Percentiles rank a stretch among this genome's conserved stretches.
Evolutionary conservation across 352 stramenopile species (phyloP).

Genomic region (Pythium rishiriense): DNA sequence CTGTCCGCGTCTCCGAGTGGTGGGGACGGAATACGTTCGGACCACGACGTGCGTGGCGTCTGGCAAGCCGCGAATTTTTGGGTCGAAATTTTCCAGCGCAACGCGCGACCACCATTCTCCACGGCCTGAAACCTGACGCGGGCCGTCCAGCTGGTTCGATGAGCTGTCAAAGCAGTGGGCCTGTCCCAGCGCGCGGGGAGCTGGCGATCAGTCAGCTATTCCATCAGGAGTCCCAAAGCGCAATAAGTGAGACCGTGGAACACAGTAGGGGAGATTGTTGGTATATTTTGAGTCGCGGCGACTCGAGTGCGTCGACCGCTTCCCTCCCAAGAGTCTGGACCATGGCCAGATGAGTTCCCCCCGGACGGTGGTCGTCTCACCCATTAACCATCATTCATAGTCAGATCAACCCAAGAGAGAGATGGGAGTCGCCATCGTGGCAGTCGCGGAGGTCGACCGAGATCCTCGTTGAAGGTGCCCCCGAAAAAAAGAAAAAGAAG

Average conservation of each 20-base stretch:
- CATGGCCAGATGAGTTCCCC: too few species aligned
- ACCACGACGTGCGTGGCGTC: background rate
- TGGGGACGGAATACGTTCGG: background rate
- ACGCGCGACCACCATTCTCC: background rate
- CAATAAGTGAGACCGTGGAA: too few species aligned
- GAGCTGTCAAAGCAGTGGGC: background rate
- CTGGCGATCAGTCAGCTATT: background rate
- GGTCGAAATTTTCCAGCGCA: background rate
- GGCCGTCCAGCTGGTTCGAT: background rate
- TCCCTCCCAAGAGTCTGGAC: too few species aligned
- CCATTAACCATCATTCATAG: too few species aligned
- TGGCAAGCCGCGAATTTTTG: background rate
- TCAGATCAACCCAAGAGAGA: background rate
- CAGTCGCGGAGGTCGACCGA: too few species aligned
- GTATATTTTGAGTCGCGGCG: background rate
- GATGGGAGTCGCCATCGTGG: background rate
- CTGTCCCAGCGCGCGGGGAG: background rate
- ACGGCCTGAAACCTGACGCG: background rate
- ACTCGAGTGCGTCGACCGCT: too few species aligned
- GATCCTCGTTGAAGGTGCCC: background rate
- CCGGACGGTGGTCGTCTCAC: too few species aligned
- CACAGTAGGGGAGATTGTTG: background rate
- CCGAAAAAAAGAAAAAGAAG: background rate
- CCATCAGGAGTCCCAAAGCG: too few species aligned
- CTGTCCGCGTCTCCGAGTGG: too few species aligned